Evolutionary conservation across 75 land plant species (phyloP), one percentile per base, ranked within the genome.

Genomic region (Chamaecyparis obtusa): DNA sequence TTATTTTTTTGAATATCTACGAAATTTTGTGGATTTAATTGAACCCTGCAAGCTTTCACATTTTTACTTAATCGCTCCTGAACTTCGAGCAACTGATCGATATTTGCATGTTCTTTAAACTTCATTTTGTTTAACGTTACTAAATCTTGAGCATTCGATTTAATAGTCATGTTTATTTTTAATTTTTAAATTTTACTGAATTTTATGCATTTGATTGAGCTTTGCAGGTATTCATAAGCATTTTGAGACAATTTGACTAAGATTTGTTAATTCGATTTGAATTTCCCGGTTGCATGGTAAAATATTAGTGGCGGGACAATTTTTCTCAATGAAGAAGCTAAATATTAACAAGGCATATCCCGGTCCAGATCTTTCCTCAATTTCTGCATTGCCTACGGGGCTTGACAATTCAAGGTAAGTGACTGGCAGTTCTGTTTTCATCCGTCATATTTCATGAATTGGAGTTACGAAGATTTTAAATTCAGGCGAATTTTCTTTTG

Each of bases 291-390:
- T 75, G 37, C 15, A 36, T 0, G 80, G 17, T 77, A 32, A 37
- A 16, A 16, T 77, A 37, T 37, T 37, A 17, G 80, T 5, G 21
- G 69, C 69, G 5, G 80, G 43, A 2, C 80, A 19, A 39, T 77
- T 77, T n/a, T 49, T 44, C 49, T 80, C 21, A 2, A 80, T 80
- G 83, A 80, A 80, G 83, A 80, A 80, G 83, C 48, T 80, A 41
- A 80, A 80, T 27, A 80, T 80, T 27, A 80, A 80, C 83, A 80
- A 44, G 48, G 83, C 83, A 0, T 80, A 13, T 39, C 49, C 49
- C 27, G 83, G 48, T 41, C 51, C 83, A n/a, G 49, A 80, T 48
- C 48, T 80, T 39, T 21, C 83, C 27, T 80, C 83, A 9, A 80
- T 80, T 80, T 41, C 49, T 13, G 83, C 83, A 80, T 39, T 80